A percentile compares a stretch with the other conserved stretches of the same genome.
Conservation (phyloP, 1,284 basidiomycete species). For the Rhodofomes roseus region DNA sequence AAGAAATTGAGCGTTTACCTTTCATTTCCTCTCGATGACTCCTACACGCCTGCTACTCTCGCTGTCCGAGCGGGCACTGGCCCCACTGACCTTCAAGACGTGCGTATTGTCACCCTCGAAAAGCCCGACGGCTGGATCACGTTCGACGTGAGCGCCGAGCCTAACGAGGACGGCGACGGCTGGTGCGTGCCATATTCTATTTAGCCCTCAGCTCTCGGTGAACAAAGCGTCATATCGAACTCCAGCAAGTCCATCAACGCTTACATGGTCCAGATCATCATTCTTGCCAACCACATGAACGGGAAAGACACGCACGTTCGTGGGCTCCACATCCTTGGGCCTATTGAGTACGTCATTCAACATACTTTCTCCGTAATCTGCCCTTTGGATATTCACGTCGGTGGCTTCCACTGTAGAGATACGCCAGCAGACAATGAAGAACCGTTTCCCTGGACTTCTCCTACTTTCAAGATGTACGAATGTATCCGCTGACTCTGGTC, state of each 20-base stretch:
- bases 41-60: constrained; percentile 93
- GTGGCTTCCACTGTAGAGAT: constrained; percentile 13
- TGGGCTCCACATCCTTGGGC: constrained; percentile 83
- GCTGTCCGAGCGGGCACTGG: constrained; percentile 91
- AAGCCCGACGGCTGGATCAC: constrained; percentile 96
- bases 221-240: neutral
- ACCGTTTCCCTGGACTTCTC: constrained; percentile 63
- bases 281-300: constrained; percentile 94
- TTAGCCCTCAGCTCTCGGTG: neutral
- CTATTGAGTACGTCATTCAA: constrained; percentile 60
- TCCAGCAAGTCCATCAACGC: constrained; percentile 81
- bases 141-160: constrained; percentile 81
- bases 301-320: constrained; percentile 99
- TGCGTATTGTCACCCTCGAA: constrained; percentile 79
- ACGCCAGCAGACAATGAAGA: constrained; percentile 50
- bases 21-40: constrained; percentile 88
- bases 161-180: constrained; percentile 72
- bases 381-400: too few relatives aligned
- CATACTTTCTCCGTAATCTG: too few relatives aligned
- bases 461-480: constrained; percentile 74
- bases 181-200: constrained; percentile 41
- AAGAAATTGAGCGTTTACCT: constrained; percentile 92
- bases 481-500: constrained; percentile 51
- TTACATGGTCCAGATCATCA: constrained; percentile 87
- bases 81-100: constrained; percentile 88